phyloP scores from a whole-genome alignment of 331 rosid genomes.

The Acacia pycnantha region DNA sequence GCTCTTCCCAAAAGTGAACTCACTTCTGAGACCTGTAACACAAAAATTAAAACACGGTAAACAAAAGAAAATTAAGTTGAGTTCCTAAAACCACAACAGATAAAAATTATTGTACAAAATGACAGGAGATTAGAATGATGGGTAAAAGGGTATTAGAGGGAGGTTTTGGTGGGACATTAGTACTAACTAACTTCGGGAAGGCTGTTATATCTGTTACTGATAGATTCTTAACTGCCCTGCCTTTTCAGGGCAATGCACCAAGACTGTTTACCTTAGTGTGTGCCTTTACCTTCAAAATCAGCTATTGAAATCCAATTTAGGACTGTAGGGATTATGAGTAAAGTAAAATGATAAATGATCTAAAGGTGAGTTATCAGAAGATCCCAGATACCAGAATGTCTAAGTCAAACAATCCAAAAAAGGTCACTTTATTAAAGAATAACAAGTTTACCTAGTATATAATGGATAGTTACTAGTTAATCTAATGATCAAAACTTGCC shows the following conservation, averaged over 20 bases:
- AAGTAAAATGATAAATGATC: neutral
- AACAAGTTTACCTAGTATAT: neutral
- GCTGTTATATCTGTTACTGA: neutral
- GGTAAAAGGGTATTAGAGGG: too few relatives aligned
- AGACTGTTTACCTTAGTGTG: neutral
- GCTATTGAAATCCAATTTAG: neutral
- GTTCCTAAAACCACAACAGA: neutral
- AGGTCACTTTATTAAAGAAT: neutral
- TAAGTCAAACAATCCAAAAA: neutral
- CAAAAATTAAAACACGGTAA: neutral
- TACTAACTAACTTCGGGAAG: neutral
- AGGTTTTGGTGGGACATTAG: neutral
- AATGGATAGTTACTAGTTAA: neutral
- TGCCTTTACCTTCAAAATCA: neutral
- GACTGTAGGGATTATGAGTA: neutral
- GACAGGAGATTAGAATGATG: neutral
- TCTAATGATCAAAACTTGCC: neutral
- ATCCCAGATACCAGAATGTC: neutral
- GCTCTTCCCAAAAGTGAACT: conserved; percentile 91
- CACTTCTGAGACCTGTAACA: conserved; percentile 85
- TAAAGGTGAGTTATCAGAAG: neutral
- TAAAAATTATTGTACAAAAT: neutral
- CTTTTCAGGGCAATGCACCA: neutral
- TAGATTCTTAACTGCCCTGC: neutral
- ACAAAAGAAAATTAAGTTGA: neutral